Evolutionary conservation across 768 basidiomycete species (phyloP), one percentile per base, ranked within the genome.

Genomic region (Boletus subcaerulescens): DNA sequence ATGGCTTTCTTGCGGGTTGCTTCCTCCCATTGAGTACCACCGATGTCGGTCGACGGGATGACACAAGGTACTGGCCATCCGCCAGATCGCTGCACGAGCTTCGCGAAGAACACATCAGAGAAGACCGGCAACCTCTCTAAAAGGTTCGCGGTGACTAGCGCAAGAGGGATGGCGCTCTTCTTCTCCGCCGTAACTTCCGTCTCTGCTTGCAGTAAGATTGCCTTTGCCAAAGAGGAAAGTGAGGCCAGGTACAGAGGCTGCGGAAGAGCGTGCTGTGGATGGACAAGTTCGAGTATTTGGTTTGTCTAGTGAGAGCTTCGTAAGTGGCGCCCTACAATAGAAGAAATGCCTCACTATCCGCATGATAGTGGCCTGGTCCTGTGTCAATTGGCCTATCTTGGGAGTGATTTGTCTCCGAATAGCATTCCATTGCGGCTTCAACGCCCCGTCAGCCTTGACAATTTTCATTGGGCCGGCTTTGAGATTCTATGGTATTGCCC

Each of bases 101-200:
- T 85, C 11, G 89, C 83, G 73, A 86, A 93, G 66, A 99, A 84
- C 14, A 96, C 77, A 12, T 89, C 79, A 3, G 83, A 74, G 60
- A 99, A 88, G 29, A 71, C 67, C 6, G 77, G 75, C 4, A 84
- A 62, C 63, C 48, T 84, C 79, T 40, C 77, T 50, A 93, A 78
- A 31, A 98, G 77, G 57, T 81, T 85, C 58, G 88, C 79, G 4
- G 67, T 58, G 12, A 97, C 83, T 32, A 82, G 80, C 0, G 90
- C 91, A 22, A 99, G 80, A 0, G 96, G 96, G 36, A 80, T 77
- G 0, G 93, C 94, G 22, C 89, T 88, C 31, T 85, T 84, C 64
- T 89, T 85, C 71, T 95, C 91, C 3, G 94, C 93, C 2, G 89
- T 84, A 10, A 96, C 91, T 71, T 98, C 96, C 0, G 86, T 89